Evolutionary conservation across 768 basidiomycete species (phyloP).

Genomic region (Amanita subjunquillea): DNA sequence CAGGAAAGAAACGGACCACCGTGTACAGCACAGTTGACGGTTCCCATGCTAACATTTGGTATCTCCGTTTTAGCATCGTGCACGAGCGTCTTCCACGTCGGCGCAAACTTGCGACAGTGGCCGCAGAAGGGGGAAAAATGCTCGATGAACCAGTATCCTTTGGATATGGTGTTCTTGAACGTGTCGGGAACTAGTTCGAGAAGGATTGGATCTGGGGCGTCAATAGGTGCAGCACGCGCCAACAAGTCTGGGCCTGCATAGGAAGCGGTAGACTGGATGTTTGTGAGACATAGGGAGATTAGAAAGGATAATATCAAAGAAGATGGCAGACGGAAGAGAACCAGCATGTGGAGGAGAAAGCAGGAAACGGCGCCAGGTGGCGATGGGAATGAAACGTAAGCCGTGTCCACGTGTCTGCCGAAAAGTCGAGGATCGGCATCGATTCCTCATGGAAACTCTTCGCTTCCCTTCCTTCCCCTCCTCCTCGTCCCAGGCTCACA

Average conservation of each 20-base stretch:
- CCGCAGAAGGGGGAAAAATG: constrained; percentile 81
- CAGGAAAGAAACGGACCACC: constrained; percentile 12
- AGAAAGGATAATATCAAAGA: not conserved
- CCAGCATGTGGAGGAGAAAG: not conserved
- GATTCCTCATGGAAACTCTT: constrained; percentile 1
- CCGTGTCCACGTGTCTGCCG: too few species aligned
- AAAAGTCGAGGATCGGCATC: not conserved
- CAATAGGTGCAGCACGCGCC: not conserved
- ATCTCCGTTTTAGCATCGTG: constrained; percentile 36
- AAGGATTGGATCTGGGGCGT: not conserved
- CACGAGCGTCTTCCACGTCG: constrained; percentile 72
- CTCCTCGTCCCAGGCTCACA: not conserved
- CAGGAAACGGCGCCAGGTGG: not conserved
- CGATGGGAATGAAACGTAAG: not conserved
- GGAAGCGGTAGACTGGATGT: not conserved
- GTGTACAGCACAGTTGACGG: constrained; percentile 54
- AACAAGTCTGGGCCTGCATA: not conserved
- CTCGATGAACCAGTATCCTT: constrained; percentile 76
- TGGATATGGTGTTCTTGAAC: constrained; percentile 39
- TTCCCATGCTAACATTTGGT: constrained; percentile 56
- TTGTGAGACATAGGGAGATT: not conserved
- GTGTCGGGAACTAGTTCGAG: constrained; percentile 44
- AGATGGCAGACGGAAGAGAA: not conserved
- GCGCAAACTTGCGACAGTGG: constrained; percentile 72
- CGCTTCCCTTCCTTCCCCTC: not conserved